A percentile compares a stretch with the other conserved stretches of the same genome.
phyloP scores from a whole-genome alignment of 495 filamentous ascomycete species.

The Polyplosphaeria fusca region DNA sequence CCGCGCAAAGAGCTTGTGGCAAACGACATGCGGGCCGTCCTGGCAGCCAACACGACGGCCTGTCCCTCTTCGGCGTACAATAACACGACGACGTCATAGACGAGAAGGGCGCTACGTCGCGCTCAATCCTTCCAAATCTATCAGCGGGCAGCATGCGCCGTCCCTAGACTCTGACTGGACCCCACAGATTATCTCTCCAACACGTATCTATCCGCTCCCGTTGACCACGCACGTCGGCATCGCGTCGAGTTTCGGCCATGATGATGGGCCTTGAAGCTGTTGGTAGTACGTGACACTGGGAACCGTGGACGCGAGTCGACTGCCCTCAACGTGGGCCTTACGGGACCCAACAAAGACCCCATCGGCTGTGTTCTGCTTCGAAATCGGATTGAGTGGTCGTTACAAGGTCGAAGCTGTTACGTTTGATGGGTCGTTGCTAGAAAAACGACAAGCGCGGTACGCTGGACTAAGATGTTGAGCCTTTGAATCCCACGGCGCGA shows the following conservation, averaged over 20 bases:
- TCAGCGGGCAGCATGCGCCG: conserved; percentile 1
- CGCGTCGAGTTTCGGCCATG: conserved; percentile 4
- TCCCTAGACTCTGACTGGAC: conserved; percentile 9
- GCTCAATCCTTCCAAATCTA: not conserved
- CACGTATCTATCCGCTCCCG: conserved; percentile 18
- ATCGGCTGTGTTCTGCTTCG: no score
- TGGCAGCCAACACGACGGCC: conserved; percentile 15
- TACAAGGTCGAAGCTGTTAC: no score
- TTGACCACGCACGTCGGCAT: not conserved
- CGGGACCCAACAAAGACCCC: no score
- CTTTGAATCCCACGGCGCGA: no score
- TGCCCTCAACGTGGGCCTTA: no score
- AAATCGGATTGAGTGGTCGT: no score
- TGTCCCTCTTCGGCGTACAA: not conserved
- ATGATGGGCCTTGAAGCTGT: not conserved
- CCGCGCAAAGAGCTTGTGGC: not conserved
- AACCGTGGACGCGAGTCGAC: no score
- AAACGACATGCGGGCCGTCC: not conserved
- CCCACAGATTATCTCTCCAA: conserved; percentile 10
- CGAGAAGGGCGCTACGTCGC: not conserved
- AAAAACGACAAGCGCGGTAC: no score
- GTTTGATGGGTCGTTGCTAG: no score
- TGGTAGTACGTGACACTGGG: no score
- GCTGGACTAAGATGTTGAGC: no score
- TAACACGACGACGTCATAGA: not conserved